Conservation (phyloP, 164 flowering plant species). For the Piper longum region DNA sequence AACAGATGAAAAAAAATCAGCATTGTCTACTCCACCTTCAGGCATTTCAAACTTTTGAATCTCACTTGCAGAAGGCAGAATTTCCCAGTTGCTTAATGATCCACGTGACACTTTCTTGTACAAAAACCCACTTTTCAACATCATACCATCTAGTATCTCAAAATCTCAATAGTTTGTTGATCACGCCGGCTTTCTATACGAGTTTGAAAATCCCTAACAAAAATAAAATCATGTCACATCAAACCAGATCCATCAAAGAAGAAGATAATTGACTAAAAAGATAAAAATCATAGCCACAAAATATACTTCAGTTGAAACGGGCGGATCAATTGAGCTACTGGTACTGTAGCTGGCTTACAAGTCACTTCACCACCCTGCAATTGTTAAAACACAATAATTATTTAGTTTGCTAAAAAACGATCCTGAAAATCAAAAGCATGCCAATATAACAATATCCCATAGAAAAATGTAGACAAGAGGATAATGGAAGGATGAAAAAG, state of each 20-base stretch:
- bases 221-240: not conserved
- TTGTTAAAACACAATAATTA: not conserved
- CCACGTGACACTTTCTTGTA: conserved; percentile 72
- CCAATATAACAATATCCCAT: too few species aligned
- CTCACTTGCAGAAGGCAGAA: conserved; percentile 61
- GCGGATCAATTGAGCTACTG: too few species aligned
- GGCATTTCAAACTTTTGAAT: conserved; percentile 48
- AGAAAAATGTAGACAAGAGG: too few species aligned
- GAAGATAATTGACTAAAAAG: too few species aligned
- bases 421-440: not conserved
- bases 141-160: conserved; percentile 65
- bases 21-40: conserved; percentile 31
- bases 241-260: conserved; percentile 1
- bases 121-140: conserved; percentile 84
- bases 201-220: conserved; percentile 58
- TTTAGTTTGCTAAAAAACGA: too few species aligned
- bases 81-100: conserved; percentile 48
- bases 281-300: too few species aligned
- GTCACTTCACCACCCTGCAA: conserved; percentile 58
- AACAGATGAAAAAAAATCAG: conserved; percentile 69
- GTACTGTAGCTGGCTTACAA: conserved; percentile 6
- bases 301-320: too few species aligned
- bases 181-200: conserved; percentile 60
- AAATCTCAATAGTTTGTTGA: conserved; percentile 46
- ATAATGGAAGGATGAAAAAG: too few species aligned